phyloP scores from a whole-genome alignment of 2,329 filamentous ascomycete species.

The Alternaria arbusti region DNA sequence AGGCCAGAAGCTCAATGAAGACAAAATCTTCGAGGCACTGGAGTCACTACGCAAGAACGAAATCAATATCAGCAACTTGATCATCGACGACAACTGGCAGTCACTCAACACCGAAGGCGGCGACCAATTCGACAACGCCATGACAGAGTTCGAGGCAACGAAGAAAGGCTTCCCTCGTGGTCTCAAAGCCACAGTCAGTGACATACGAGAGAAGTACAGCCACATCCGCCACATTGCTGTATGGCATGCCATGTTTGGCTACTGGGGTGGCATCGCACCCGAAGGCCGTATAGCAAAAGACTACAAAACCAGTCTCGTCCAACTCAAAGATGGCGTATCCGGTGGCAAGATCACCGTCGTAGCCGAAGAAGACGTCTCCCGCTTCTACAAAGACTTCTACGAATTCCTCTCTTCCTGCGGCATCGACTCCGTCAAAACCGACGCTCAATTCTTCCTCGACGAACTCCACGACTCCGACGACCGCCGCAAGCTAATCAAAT shows the following conservation, averaged over 20 bases:
- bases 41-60: slow-evolving; percentile 72
- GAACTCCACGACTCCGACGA: slow-evolving; percentile 71
- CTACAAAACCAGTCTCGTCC: slow-evolving; percentile 74
- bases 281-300: slow-evolving; percentile 73
- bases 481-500: slow-evolving; percentile 72
- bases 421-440: slow-evolving; percentile 88
- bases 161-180: slow-evolving; percentile 79
- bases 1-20: slow-evolving; percentile 80
- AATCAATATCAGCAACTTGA: slow-evolving; percentile 81
- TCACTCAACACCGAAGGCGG: slow-evolving; percentile 55
- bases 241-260: slow-evolving; percentile 79
- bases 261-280: slow-evolving; percentile 81
- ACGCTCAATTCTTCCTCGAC: slow-evolving; percentile 90
- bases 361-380: slow-evolving; percentile 72
- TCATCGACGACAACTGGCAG: slow-evolving; percentile 95
- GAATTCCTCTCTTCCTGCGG: slow-evolving; percentile 75
- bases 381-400: slow-evolving; percentile 93
- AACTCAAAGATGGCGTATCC: slow-evolving; percentile 62
- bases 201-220: slow-evolving; percentile 72
- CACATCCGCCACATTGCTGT: slow-evolving; percentile 85
- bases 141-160: slow-evolving; percentile 88
- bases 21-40: slow-evolving; percentile 78
- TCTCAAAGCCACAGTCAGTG: slow-evolving; percentile 71
- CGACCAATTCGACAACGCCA: slow-evolving; percentile 54
- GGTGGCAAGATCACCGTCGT: slow-evolving; percentile 75